Conservation (phyloP, 306 rosid species). For the Sicyos edulis region DNA sequence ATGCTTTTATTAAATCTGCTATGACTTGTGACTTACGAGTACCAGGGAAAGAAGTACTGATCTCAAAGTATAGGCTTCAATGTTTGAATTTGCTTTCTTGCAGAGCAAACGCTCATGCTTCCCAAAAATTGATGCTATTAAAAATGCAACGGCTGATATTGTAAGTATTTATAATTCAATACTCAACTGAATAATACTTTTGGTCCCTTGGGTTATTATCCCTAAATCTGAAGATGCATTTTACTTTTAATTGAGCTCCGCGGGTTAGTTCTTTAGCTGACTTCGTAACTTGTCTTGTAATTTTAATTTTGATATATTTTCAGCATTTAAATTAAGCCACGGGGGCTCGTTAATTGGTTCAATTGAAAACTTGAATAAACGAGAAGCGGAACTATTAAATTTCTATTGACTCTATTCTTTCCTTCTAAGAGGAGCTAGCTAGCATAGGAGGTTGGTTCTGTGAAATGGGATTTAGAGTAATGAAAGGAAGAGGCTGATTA, state of each 20-base stretch:
- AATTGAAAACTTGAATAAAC: not conserved
- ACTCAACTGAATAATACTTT: no score
- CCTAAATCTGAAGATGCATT: not conserved
- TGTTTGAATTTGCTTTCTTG: constrained; percentile 26
- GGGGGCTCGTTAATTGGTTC: not conserved
- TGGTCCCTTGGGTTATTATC: no score
- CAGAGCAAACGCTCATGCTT: constrained; percentile 78
- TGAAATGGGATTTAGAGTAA: not conserved
- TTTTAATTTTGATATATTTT: not conserved
- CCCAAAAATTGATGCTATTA: constrained; percentile 84
- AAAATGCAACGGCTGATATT: constrained; percentile 76
- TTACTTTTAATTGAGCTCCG: not conserved
- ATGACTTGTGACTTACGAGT: not conserved
- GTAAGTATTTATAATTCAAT: constrained; percentile 44
- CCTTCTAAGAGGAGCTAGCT: not conserved
- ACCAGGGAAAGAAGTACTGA: not conserved
- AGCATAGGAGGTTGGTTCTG: not conserved
- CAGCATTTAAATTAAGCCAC: not conserved
- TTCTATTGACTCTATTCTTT: not conserved
- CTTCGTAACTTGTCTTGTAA: not conserved
- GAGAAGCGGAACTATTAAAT: constrained; percentile 2
- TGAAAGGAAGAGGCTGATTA: constrained; percentile 5
- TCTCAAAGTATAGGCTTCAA: not conserved
- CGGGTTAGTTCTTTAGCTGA: not conserved
- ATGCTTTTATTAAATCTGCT: not conserved